phyloP scores from a whole-genome alignment of 2,329 filamentous ascomycete species.

The Chaetoscypha palmicola region DNA sequence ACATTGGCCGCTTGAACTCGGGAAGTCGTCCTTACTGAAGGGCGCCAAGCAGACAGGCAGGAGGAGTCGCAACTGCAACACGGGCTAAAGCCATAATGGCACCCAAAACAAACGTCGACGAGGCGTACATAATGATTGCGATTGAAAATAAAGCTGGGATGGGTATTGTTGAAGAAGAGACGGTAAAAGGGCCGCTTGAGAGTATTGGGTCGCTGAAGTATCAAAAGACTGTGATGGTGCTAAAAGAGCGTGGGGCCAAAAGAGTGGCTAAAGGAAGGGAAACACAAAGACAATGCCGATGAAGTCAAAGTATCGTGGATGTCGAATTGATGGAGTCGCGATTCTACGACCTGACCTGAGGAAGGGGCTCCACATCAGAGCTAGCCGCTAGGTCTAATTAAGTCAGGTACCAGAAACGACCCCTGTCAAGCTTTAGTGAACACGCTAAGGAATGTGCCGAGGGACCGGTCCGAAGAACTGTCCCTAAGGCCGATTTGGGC shows the following conservation, averaged over 20 bases:
- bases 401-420: not conserved
- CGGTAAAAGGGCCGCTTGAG: constrained; percentile 3
- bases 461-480: no score
- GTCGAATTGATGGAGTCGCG: not conserved
- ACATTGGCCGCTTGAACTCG: not conserved
- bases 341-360: no score
- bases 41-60: constrained; percentile 26
- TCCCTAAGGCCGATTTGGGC: no score
- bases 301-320: constrained; percentile 8
- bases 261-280: constrained; percentile 15
- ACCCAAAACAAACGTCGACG: constrained; percentile 19
- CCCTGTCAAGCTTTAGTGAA: not conserved
- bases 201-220: no score
- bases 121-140: constrained; percentile 20
- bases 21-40: constrained; percentile 1
- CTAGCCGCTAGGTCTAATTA: not conserved
- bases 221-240: constrained; percentile 17
- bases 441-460: no score
- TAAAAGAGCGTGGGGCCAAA: constrained; percentile 18
- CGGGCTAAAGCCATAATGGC: constrained; percentile 17
- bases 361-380: not conserved
- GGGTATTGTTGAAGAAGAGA: constrained; percentile 7
- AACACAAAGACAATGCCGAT: constrained; percentile 1
- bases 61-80: constrained; percentile 21
- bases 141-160: constrained; percentile 1